These are phyloP conservation scores for Oryza meridionalis DNA, from an alignment of 176 grass and related monocot genomes.

Conservation along the genomic window DNA sequence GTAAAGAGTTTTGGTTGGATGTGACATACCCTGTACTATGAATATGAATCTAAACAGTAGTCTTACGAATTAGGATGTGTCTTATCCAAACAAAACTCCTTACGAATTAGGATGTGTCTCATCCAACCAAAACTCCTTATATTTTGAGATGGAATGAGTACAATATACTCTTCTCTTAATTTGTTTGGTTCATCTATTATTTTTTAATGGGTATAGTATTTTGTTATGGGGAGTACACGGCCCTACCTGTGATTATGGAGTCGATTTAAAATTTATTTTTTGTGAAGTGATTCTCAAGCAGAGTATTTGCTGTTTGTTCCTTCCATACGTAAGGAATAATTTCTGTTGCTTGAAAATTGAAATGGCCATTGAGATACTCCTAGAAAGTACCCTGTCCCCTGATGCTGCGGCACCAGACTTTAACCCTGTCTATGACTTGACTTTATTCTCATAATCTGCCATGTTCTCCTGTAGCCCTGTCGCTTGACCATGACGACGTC, in stretches of 20 bases:
- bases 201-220: too few relatives aligned
- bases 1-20: too few relatives aligned
- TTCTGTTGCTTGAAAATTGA: conserved; percentile 24
- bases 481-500: not conserved
- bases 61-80: too few relatives aligned
- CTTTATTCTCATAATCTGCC: conserved; percentile 30
- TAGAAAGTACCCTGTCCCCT: conserved; percentile 7
- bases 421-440: not conserved
- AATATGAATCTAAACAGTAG: too few relatives aligned
- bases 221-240: too few relatives aligned
- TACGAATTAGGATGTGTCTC: too few relatives aligned
- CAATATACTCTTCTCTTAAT: too few relatives aligned
- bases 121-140: too few relatives aligned
- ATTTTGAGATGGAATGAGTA: too few relatives aligned
- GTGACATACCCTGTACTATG: too few relatives aligned
- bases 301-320: conserved; percentile 13
- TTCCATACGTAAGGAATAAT: conserved; percentile 36
- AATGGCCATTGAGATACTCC: not conserved
- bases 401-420: conserved; percentile 39
- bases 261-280: not conserved
- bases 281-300: conserved; percentile 16
- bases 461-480: not conserved
- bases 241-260: not conserved
- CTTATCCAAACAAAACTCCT: too few relatives aligned
- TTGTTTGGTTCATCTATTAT: too few relatives aligned